Evolutionary conservation across 768 basidiomycete species (phyloP).

Genomic region (Amanita inopinata): DNA sequence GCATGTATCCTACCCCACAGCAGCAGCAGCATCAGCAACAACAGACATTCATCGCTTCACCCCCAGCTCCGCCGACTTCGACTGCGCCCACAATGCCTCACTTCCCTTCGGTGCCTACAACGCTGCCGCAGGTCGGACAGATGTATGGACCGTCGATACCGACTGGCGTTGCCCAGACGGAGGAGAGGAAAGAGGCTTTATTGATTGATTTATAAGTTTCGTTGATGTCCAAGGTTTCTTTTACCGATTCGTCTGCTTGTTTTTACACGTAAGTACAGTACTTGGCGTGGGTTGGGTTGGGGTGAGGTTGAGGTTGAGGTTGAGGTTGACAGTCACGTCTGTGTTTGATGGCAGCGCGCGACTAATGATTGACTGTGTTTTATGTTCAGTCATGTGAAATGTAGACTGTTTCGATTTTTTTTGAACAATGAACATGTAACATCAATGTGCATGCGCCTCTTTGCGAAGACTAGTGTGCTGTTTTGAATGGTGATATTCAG

Average conservation of each 20-base stretch:
- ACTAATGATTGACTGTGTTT: no score
- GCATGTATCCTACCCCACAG: conserved; percentile 12
- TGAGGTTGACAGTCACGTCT: no score
- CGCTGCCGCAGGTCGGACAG: conserved; percentile 40
- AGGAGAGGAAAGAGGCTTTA: conserved; percentile 57
- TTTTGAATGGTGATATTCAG: no score
- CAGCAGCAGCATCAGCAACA: conserved; percentile 17
- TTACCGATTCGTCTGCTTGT: background rate
- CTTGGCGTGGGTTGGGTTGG: no score
- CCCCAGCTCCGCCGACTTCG: conserved; percentile 18
- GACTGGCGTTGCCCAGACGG: conserved; percentile 39
- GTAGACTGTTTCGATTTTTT: no score
- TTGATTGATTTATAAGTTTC: conserved; percentile 32
- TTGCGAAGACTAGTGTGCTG: no score
- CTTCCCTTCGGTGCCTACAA: conserved; percentile 59
- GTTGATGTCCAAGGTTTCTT: background rate
- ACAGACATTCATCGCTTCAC: conserved; percentile 11
- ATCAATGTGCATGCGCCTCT: no score
- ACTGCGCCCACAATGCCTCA: conserved; percentile 35
- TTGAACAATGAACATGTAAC: no score
- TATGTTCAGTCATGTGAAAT: no score
- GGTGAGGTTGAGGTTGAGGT: no score
- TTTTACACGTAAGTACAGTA: background rate
- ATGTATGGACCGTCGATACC: conserved; percentile 41
- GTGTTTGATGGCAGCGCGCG: no score